Evolutionary conservation across 345 rosid species (phyloP).

Genomic region (Linum trigynum): DNA sequence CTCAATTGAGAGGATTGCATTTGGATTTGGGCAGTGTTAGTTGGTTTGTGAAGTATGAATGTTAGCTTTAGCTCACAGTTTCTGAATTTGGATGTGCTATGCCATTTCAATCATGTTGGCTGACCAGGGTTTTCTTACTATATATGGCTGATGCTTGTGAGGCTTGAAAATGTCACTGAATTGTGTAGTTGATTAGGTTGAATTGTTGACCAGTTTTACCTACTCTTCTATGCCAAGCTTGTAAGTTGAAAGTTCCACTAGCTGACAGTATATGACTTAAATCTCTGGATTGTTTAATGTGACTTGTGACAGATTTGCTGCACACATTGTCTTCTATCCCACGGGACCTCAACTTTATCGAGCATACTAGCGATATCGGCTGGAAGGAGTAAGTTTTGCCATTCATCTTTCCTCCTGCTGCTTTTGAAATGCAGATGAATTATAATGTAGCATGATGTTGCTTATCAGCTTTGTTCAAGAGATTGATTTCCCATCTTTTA

Average conservation of each 20-base stretch:
- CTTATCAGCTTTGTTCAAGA: constrained; percentile 4
- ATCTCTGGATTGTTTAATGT: not conserved
- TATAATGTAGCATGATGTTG: not conserved
- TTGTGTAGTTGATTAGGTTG: not conserved
- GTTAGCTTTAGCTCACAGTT: too few relatives aligned
- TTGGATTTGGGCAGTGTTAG: not conserved
- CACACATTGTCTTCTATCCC: constrained; percentile 48
- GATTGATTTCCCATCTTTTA: constrained; percentile 4
- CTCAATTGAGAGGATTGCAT: not conserved
- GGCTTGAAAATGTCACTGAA: too few relatives aligned
- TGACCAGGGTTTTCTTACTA: too few relatives aligned
- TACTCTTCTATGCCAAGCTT: too few relatives aligned
- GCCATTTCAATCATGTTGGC: too few relatives aligned
- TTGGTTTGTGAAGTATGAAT: too few relatives aligned
- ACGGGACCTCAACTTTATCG: constrained; percentile 59
- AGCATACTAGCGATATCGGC: constrained; percentile 77
- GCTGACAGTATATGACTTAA: not conserved
- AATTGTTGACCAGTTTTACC: not conserved
- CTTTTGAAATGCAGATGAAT: not conserved
- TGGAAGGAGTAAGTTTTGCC: constrained; percentile 69
- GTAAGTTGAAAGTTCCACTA: not conserved
- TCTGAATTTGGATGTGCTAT: too few relatives aligned
- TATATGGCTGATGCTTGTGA: too few relatives aligned
- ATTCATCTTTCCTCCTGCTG: not conserved
- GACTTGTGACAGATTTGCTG: constrained; percentile 59